Evolutionary conservation across 108 stramenopile species (phyloP), one percentile per base, ranked within the genome.

Genomic region (Skeletonema grethae): DNA sequence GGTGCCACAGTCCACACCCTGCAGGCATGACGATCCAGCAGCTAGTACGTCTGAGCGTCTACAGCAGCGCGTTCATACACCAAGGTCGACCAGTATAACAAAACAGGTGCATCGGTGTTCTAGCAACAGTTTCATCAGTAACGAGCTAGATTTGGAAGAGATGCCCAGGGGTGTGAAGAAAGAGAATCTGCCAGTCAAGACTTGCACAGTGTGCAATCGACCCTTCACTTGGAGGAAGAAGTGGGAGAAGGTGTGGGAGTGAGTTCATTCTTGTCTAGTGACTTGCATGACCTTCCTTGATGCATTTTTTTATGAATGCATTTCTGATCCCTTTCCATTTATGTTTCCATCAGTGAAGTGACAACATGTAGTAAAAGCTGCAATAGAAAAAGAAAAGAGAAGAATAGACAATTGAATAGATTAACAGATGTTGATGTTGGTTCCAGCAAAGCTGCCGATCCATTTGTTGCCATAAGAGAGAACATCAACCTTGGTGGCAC

Each of bases 161-260:
- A 78, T 70, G 69, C 59, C 69, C 4, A 70, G 75, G 28, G 79
- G 79, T 9, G 79, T 81, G 29, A 77, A 80, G 56, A 85, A 85
- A 65, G 65, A 77, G n/a, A 75, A 87, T 63, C 63, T 87, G 35
- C 86, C 86, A 4, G 34, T 53, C 25, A 87, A 87, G 78, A 38
- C 82, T 5, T 87, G 86, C 59, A 69, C 74, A 5, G 70, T 76
- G 6, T 87, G 86, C 53, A 46, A 68, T 13, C 59, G 86, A 20
- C 84, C 86, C 1, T 87, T 87, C 57, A 85, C 68, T 36, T 87
- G 86, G 86, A 65, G 95, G 13, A 95, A 95, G 69, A 95, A 95
- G 75, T 95, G 95, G 95, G 95, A 95, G 64, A 56, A 83, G 58
- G 76, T 74, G 48, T 95, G 95, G 95, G 92, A 93, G 41, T 43